Evolutionary conservation across 352 stramenopile species (phyloP).

Genomic region (Aphanomyces astaci): DNA sequence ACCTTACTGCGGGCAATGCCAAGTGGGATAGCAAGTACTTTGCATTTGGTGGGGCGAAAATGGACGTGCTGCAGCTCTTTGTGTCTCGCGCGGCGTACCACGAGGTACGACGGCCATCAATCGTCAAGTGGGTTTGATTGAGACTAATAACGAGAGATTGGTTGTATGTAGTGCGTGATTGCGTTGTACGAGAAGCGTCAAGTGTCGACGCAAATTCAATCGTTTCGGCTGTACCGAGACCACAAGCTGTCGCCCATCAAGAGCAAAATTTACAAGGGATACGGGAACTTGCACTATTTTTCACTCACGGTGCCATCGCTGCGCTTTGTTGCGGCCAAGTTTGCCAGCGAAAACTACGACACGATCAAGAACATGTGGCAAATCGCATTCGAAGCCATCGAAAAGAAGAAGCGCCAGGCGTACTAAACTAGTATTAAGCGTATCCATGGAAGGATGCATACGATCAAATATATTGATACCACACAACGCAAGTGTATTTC

Average conservation of each 20-base stretch:
- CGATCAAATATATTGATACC: neutral
- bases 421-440: neutral
- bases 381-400: conserved; percentile 70
- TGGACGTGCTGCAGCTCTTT: conserved; percentile 79
- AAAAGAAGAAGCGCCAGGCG: conserved; percentile 58
- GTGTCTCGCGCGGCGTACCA: conserved; percentile 75
- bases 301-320: conserved; percentile 71
- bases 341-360: conserved; percentile 76
- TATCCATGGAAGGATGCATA: too few species aligned
- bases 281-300: conserved; percentile 80
- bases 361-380: conserved; percentile 77
- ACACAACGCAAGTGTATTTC: too few species aligned
- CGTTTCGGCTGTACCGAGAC: conserved; percentile 69
- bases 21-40: conserved; percentile 75
- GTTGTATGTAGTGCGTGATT: conserved; percentile 70
- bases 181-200: conserved; percentile 76
- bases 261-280: conserved; percentile 84
- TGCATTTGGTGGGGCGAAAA: conserved; percentile 68
- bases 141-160: too few species aligned
- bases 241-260: conserved; percentile 83
- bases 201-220: conserved; percentile 77
- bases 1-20: conserved; percentile 67
- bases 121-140: too few species aligned
- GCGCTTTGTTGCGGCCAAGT: conserved; percentile 74
- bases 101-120: too few species aligned